Evolutionary conservation across 495 filamentous ascomycete genomes (phyloP), one percentile per base, ranked within the genome.

Genomic region (Extremus antarcticus): DNA sequence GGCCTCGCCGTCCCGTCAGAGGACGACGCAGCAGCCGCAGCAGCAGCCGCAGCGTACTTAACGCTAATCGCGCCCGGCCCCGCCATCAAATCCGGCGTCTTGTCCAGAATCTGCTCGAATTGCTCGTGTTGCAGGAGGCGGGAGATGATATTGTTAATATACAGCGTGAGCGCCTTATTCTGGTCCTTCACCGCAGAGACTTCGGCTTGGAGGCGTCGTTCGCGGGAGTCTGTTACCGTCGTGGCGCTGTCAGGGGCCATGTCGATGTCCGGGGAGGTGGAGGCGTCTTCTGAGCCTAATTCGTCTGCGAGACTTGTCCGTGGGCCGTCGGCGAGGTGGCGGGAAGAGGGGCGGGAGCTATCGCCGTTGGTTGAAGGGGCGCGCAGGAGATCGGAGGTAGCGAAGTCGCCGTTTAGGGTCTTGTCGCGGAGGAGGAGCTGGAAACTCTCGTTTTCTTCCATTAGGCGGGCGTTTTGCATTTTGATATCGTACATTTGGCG

Each of bases 401-500:
- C 78, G 24, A 50, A 38, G 63, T 96, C 91, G 23, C 92, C 92
- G 58, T 94, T 94, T 39, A 98, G 76, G 0, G 92, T 96, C 72
- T 88, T 87, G 63, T 96, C 89, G 58, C 86, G 86, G 1, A 97
- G 82, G 1, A 98, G 81, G 19, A 98, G 78, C 65, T 98, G 92
- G 66, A 92, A 98, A 67, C 88, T 94, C 66, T 98, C 92, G 63
- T 96, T 96, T 68, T 98, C 92, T 70, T 98, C 92, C 88, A 95
- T 92, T 51, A 98, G 70, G 35, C 90, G 81, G 32, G 92, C 91
- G 63, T 97, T 97, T 46, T 88, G 84, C 82, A 96, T 89, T 22
- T 88, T 86, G 24, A 87, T 84, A 57, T 96, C 92, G 61, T 95
- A 78, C 40, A 97, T 78, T 54, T 83, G 78, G 58, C 84, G 86